Conservation (phyloP, 805 yeast genomes). For the Candida vartiovaarae region DNA sequence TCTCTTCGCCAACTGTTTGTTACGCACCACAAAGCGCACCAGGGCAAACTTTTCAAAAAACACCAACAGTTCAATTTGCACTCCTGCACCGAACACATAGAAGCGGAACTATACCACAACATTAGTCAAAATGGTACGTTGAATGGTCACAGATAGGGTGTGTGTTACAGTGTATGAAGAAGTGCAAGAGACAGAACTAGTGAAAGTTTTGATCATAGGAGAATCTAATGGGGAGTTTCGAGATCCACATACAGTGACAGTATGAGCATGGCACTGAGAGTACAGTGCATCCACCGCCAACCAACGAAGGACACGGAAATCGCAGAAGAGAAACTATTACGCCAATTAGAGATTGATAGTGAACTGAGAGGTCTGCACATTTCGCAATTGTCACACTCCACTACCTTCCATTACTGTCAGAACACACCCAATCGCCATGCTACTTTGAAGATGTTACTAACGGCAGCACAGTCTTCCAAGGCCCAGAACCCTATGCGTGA, state of each 20-base stretch:
- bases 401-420: too few species aligned
- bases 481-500: slow-evolving; percentile 97
- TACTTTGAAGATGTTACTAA: slow-evolving; percentile 6
- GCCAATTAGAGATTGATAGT: too few species aligned
- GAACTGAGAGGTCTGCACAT: too few species aligned
- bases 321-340: too few species aligned
- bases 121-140: slow-evolving; percentile 21
- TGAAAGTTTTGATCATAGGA: too few species aligned
- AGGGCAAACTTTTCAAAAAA: slow-evolving; percentile 13
- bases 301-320: too few species aligned
- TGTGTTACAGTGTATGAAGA: background rate
- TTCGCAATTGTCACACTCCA: too few species aligned
- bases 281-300: too few species aligned
- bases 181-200: background rate
- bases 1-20: background rate
- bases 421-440: too few species aligned
- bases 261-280: too few species aligned
- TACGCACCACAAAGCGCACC: slow-evolving; percentile 1
- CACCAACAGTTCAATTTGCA: background rate
- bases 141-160: background rate
- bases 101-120: slow-evolving; percentile 8
- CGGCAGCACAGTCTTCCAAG: slow-evolving; percentile 35
- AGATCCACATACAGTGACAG: too few species aligned
- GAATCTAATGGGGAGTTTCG: too few species aligned
- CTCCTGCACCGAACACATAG: slow-evolving; percentile 10